Base-by-base conservation (phyloP, 768 basidiomycete genomes). In the Mycena kentingensis region DNA sequence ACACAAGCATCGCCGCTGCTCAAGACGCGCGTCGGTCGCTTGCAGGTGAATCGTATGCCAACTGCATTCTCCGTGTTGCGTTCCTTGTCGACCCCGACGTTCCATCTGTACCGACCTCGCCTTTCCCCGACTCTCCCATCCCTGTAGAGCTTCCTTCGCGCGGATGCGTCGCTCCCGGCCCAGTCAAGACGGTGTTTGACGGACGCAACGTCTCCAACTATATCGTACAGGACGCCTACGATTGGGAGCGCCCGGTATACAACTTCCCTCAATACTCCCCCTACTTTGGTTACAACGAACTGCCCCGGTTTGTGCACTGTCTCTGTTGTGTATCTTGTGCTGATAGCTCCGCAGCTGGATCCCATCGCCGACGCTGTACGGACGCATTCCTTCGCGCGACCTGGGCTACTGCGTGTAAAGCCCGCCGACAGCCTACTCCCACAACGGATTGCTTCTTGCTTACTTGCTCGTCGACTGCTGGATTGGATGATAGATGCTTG, bases 171-270 rank as follows among this genome's bases (percentile, higher is more conserved):
- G 59, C 38, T 39, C 44, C 8, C 51, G 45, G 1, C 22, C 55
- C 16, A 12, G 44, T 46, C 25, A 60, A 55, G 49, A 13, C 47
- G 3, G 11, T 42, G 36, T 55, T 55, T 37, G 54, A 55, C 26
- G 58, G 54, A 3, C 58, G 54, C 46, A 51, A 59, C 46, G 46
- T 55, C n/a, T 46, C 53, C n/a, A 59, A 59, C 34, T 29, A 44
- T 34, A 31, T 18, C n/a, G 24, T 29, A 5, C 8, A 35, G 18
- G 43, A 43, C 24, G 44, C 41, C 25, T 43, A 52, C 18, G 54
- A 52, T 4, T 60, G 41, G 50, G 41, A 49, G 12, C 42, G 38
- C 2, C 51, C 42, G 5, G 39, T 35, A n/a, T 48, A 19, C 52
- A 46, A 32, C 51, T 49, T 13, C 54, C 51, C 42, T 8, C 41